These are phyloP conservation scores for Phytophthora pseudosyringae DNA, from an alignment of 352 stramenopile species.

Conservation along the genomic window DNA sequence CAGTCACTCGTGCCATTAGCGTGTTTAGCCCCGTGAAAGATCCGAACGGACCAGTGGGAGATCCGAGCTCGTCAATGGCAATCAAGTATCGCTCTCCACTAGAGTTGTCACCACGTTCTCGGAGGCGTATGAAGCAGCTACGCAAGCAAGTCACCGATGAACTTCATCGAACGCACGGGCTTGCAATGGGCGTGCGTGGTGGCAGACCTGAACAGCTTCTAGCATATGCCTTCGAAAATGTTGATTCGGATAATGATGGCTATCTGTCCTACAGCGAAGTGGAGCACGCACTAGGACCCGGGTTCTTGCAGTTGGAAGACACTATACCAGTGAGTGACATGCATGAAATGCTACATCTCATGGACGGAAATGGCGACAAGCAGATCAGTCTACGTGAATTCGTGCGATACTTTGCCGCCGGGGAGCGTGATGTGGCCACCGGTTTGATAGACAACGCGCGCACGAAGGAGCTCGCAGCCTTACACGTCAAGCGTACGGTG, in stretches of 20 bases:
- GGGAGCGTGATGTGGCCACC: conserved; percentile 61
- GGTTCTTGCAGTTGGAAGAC: conserved; percentile 59
- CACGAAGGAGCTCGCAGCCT: conserved; percentile 60
- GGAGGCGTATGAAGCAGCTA: conserved; percentile 70
- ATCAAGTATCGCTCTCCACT: conserved; percentile 76
- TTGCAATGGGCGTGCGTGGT: conserved; percentile 62
- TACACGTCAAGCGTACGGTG: conserved; percentile 60
- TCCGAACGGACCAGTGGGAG: conserved; percentile 22
- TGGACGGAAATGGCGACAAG: conserved; percentile 74
- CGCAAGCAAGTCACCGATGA: conserved; percentile 66
- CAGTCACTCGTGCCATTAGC: conserved; percentile 17
- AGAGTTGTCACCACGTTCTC: conserved; percentile 63
- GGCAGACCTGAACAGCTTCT: conserved; percentile 73
- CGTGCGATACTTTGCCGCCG: conserved; percentile 80
- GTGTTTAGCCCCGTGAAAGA: conserved; percentile 46
- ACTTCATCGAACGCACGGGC: conserved; percentile 58
- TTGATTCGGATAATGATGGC: conserved; percentile 77
- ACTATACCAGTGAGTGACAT: conserved; percentile 59
- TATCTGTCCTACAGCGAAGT: conserved; percentile 77
- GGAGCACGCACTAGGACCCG: conserved; percentile 62
- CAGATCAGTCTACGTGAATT: conserved; percentile 86
- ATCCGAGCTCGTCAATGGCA: conserved; percentile 61
- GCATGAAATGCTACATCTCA: conserved; percentile 77
- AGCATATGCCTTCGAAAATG: conserved; percentile 81
- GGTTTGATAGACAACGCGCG: conserved; percentile 70